phyloP scores from a whole-genome alignment of 257 asterid species.

The Schizonepeta tenuifolia region DNA sequence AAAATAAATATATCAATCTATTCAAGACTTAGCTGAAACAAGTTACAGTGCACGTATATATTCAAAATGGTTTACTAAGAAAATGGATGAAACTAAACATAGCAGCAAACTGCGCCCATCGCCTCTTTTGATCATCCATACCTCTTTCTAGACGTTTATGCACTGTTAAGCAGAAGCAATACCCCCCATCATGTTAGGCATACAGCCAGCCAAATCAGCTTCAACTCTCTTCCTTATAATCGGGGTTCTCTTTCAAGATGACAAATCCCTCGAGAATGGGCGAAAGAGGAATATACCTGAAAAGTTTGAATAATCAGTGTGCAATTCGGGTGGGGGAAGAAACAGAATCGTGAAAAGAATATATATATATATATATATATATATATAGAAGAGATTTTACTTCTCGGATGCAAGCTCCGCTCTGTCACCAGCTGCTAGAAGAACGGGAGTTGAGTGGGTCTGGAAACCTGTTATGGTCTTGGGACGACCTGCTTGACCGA shows the following conservation, averaged over 20 bases:
- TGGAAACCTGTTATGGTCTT: slow-evolving; percentile 97
- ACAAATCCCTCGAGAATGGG: slow-evolving; percentile 98
- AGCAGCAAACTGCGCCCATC: neutral
- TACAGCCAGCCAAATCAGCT: slow-evolving; percentile 14
- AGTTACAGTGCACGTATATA: neutral
- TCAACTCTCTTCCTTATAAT: slow-evolving; percentile 69
- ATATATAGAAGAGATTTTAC: slow-evolving; percentile 44
- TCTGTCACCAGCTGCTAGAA: slow-evolving; percentile 90
- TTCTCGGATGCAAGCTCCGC: slow-evolving; percentile 98
- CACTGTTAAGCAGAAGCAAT: neutral
- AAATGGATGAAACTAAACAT: neutral
- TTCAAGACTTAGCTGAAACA: neutral
- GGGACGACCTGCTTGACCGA: slow-evolving; percentile 96
- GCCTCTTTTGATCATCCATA: neutral
- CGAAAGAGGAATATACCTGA: slow-evolving; percentile 85
- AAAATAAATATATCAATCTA: neutral
- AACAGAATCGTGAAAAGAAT: neutral
- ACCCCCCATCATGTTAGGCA: neutral
- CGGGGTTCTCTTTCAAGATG: slow-evolving; percentile 88
- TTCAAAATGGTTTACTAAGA: neutral
- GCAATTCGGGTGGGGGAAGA: neutral
- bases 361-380: too few species aligned
- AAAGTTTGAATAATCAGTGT: neutral
- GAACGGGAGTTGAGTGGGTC: slow-evolving; percentile 96
- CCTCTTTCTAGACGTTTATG: neutral